A percentile compares a stretch with the other conserved stretches of the same genome.
Evolutionary conservation across 371 early-diverging fungal species (phyloP).

Genomic region (Gilbertella persicaria): DNA sequence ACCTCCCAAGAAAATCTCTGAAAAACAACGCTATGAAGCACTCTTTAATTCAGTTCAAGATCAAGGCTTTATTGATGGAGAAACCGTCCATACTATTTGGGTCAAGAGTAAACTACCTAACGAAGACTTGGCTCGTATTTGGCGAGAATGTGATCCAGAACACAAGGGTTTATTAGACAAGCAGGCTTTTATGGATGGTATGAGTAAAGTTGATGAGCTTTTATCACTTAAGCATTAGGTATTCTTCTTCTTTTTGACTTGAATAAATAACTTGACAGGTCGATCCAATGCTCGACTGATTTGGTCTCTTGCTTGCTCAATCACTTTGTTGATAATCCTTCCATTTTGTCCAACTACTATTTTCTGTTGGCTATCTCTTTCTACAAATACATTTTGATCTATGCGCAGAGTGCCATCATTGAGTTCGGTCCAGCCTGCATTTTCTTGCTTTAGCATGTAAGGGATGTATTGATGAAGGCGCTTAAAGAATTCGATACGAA

Average conservation of each 20-base stretch:
- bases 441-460: constrained; percentile 65
- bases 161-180: constrained; percentile 43
- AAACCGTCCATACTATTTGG: constrained; percentile 38
- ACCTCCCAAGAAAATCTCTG: no score
- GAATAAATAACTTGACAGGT: constrained; percentile 53
- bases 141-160: constrained; percentile 47
- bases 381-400: constrained; percentile 57
- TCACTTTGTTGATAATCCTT: constrained; percentile 46
- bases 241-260: constrained; percentile 49
- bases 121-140: constrained; percentile 38
- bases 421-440: constrained; percentile 68
- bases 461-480: constrained; percentile 65
- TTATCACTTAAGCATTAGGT: constrained; percentile 21
- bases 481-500: constrained; percentile 71
- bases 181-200: constrained; percentile 44
- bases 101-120: constrained; percentile 33
- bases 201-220: constrained; percentile 43
- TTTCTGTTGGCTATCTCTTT: constrained; percentile 54
- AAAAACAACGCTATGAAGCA: constrained; percentile 32
- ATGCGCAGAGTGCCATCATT: constrained; percentile 50
- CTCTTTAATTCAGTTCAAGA: constrained; percentile 43
- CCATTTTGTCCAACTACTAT: constrained; percentile 60
- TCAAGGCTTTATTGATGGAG: constrained; percentile 41
- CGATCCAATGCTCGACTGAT: constrained; percentile 48
- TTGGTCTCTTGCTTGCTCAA: constrained; percentile 41